Base-by-base conservation (phyloP, 1,139 yeast genomes). In the Candida sojae region DNA sequence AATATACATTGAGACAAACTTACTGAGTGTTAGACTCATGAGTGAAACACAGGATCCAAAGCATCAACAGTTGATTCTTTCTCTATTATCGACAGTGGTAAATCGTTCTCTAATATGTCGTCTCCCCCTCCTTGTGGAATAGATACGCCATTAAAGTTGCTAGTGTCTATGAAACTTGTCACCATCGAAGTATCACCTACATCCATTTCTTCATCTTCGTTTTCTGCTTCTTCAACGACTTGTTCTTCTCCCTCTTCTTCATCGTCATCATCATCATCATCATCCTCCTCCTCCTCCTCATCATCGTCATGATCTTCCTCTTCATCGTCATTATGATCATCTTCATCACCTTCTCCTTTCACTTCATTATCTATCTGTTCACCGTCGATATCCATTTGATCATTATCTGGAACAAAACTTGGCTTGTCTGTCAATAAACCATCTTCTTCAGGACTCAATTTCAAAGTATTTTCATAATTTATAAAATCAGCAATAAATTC, bases 401-500 rank as follows among this genome's bases (percentile, higher is more conserved):
- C 58, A 4, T 52, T 57, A 26, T 54, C 59, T 39, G 50, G 55
- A 10, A 56, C 42, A 17, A 17, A 17, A 17, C 7, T 21, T 36
- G 8, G 35, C 46, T 11, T 57, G 60, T 8, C 21, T 17, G 21
- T 17, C 21, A 17, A 17, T 17, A 48, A 57, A 5, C 51, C 62
- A 4, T 49, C 57, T 5, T 52, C 60, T 12, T 50, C 58, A 8
- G 47, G 48, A 42, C 48, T 45, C 9, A 48, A 46, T 23, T 52
- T 53, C 32, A 58, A 51, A 6, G 56, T 50, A 17, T 57, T 59
- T 30, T 62, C 63, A 47, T 63, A 66, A 49, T 68, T 63, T 39
- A 66, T 58, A 50, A 69, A 70, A 41, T 71, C 75, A 12, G 59
- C 58, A 13, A 66, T 53, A 47, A 71, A 71, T 23, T 62, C 70